A percentile compares a stretch with the other conserved stretches of the same genome.
phyloP scores from a whole-genome alignment of 176 grass and related monocot species.

The Eragrostis nindensis region DNA sequence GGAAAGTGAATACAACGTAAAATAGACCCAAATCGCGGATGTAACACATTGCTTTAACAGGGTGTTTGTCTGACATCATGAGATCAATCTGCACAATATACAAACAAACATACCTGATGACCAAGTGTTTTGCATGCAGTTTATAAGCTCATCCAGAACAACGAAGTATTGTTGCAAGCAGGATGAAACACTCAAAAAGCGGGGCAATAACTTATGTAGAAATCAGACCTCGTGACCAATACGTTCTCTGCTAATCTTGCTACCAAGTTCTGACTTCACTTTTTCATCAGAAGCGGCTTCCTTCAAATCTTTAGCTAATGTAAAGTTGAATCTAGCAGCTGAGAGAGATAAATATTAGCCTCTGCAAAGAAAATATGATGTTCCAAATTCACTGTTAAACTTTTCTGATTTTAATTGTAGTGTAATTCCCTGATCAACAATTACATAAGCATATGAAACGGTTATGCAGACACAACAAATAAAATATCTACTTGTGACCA shows the following conservation, averaged over 20 bases:
- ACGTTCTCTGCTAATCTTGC: constrained; percentile 92
- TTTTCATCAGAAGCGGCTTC: constrained; percentile 81
- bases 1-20: constrained; percentile 84
- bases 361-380: constrained; percentile 27
- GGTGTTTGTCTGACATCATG: constrained; percentile 88
- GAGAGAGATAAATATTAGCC: constrained; percentile 35
- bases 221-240: constrained; percentile 90
- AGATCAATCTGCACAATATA: constrained; percentile 81
- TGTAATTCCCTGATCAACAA: constrained; percentile 18
- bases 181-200: not conserved
- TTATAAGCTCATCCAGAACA: constrained; percentile 26
- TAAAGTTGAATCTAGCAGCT: constrained; percentile 95
- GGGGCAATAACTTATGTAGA: not conserved
- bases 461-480: not conserved
- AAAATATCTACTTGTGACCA: constrained; percentile 32
- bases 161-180: not conserved
- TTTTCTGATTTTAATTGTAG: not conserved
- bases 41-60: constrained; percentile 71
- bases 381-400: not conserved
- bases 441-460: constrained; percentile 37
- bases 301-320: constrained; percentile 83
- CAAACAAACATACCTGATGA: constrained; percentile 39
- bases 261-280: constrained; percentile 78
- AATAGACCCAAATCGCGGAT: constrained; percentile 78
- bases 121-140: not conserved